Evolutionary conservation across 768 basidiomycete genomes (phyloP).

Genomic region (Tulasnella sp.): DNA sequence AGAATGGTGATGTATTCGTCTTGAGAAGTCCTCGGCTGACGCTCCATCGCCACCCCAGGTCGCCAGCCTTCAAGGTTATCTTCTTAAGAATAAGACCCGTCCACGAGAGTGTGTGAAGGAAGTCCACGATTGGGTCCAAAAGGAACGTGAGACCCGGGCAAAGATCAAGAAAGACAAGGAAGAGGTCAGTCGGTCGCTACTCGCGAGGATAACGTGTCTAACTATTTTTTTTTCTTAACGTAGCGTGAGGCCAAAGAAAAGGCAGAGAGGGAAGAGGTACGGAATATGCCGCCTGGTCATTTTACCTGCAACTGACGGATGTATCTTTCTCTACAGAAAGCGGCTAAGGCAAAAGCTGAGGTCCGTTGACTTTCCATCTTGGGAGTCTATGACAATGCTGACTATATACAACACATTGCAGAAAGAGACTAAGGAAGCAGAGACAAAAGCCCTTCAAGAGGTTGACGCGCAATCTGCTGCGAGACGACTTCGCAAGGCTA

Average conservation of each 20-base stretch:
- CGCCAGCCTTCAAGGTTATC: constrained; percentile 71
- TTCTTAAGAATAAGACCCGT: constrained; percentile 73
- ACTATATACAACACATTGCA: constrained; percentile 22
- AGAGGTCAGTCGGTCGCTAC: constrained; percentile 31
- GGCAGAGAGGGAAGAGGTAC: constrained; percentile 47
- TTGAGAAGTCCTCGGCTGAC: neutral
- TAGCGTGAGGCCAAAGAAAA: constrained; percentile 69
- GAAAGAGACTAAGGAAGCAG: constrained; percentile 34
- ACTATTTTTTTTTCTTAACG: constrained; percentile 10
- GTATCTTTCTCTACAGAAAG: constrained; percentile 27
- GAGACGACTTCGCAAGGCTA: constrained; percentile 20
- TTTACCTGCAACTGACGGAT: neutral
- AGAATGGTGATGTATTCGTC: neutral
- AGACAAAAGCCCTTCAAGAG: constrained; percentile 27
- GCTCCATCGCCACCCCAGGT: constrained; percentile 49
- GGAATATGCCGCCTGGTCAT: neutral
- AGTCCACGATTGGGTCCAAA: constrained; percentile 56
- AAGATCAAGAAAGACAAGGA: constrained; percentile 53
- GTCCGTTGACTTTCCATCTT: constrained; percentile 27
- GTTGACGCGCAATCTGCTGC: constrained; percentile 18
- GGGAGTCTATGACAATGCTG: constrained; percentile 21
- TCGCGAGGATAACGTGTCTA: neutral
- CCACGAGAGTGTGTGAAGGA: constrained; percentile 76
- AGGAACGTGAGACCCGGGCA: constrained; percentile 73
- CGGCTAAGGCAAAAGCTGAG: constrained; percentile 34